Base-by-base conservation (phyloP, 2,329 filamentous ascomycete genomes). In the Colletotrichum spaethianum region DNA sequence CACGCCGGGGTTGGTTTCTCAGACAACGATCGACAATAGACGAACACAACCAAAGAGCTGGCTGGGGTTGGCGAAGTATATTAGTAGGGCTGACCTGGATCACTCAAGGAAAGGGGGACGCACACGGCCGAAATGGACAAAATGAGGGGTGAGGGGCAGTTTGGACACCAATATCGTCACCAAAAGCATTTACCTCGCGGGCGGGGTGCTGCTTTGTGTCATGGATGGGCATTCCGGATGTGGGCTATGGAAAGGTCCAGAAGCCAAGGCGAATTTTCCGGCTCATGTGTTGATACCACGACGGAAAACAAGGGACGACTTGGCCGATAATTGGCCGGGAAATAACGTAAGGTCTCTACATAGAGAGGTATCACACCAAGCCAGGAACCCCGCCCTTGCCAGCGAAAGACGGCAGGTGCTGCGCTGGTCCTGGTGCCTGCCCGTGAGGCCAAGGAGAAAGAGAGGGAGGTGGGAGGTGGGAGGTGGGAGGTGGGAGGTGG, bases 311-410 rank as follows among this genome's bases (percentile, higher is more conserved):
- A 59, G 12, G 36, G 50, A 59, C 20, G 40, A 40, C 62, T 71
- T 57, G 67, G 67, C 61, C 61, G 70, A 62, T 67, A 57, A 71
- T 73, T 70, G 55, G 55, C 55, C 67, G 44, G 53, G 59, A 42
- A 59, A 44, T 28, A n/a, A n/a, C n/a, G n/a, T n/a, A n/a, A n/a
- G n/a, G n/a, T n/a, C n/a, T n/a, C n/a, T n/a, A 33, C 14, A n/a
- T 59, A 40, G 44, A 50, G 59, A 62, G 42, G 33, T 31, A 20
- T n/a, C n/a, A 40, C 44, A 38, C 44, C 60, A 50, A 28, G 50
- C 65, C 69, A 72, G 69, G 52, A 64, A 72, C 70, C 66, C 70
- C 70, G 53, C 70, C 65, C 52, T 55, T 72, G 44, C 44, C 46
- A 59, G 55, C n/a, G 36, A 59, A 20, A 20, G 55, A 26, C 36